These are phyloP conservation scores for Taxawa tesnikishii DNA, from an alignment of 2,329 filamentous ascomycete species.

Conservation along the genomic window DNA sequence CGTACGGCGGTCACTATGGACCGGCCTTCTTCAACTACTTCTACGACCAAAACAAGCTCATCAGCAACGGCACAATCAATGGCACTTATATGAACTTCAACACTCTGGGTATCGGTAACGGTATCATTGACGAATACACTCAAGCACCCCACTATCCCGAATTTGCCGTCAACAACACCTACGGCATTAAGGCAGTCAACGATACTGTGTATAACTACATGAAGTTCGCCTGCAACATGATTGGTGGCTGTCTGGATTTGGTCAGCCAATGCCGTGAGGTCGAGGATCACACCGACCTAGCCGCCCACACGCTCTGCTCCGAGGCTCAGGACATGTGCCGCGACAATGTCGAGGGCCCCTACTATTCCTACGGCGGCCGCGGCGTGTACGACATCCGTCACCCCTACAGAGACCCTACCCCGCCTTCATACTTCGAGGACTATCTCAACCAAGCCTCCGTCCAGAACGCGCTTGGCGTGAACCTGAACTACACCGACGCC, in stretches of 20 bases:
- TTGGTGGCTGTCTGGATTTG: constrained; percentile 33
- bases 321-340: constrained; percentile 44
- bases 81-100: constrained; percentile 32
- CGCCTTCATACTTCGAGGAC: constrained; percentile 46
- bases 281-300: constrained; percentile 16
- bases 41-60: constrained; percentile 43
- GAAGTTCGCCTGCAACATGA: constrained; percentile 40
- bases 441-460: constrained; percentile 52
- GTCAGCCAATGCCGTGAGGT: constrained; percentile 41
- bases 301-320: constrained; percentile 35
- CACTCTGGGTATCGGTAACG: constrained; percentile 42
- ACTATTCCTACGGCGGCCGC: constrained; percentile 40
- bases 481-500: constrained; percentile 43
- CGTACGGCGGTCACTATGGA: constrained; percentile 38
- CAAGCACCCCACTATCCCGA: constrained; percentile 39
- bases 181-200: constrained; percentile 42
- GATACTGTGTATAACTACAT: constrained; percentile 48
- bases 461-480: constrained; percentile 44
- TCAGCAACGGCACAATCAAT: constrained; percentile 25
- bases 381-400: constrained; percentile 52
- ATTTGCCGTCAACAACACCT: constrained; percentile 43
- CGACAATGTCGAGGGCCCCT: constrained; percentile 44
- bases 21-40: constrained; percentile 45
- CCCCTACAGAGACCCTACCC: constrained; percentile 42
- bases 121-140: constrained; percentile 41